These are phyloP conservation scores for Panaeolus papilionaceus DNA, from an alignment of 768 basidiomycete genomes.

Conservation along the genomic window DNA sequence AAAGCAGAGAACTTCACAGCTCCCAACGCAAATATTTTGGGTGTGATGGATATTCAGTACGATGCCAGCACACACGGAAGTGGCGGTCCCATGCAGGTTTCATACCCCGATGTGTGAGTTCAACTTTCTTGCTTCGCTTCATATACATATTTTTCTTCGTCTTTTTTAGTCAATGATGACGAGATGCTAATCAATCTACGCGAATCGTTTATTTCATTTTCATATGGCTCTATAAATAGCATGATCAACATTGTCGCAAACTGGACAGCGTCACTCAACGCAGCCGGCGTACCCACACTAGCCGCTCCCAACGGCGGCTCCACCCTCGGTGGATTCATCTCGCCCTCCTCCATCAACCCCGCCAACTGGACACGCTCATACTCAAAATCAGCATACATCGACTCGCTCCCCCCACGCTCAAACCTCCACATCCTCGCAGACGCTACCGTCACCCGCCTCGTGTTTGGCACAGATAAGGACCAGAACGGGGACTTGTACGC, in stretches of 20 bases:
- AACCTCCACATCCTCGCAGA: conserved; percentile 66
- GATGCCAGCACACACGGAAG: conserved; percentile 54
- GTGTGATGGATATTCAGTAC: conserved; percentile 48
- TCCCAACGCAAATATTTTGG: conserved; percentile 45
- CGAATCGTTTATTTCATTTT: not conserved
- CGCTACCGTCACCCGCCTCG: conserved; percentile 58
- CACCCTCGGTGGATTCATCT: conserved; percentile 58
- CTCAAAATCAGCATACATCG: conserved; percentile 68
- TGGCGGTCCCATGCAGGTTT: conserved; percentile 48
- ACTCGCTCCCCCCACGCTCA: conserved; percentile 57
- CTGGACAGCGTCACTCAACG: conserved; percentile 58
- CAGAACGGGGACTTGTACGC: conserved; percentile 30
- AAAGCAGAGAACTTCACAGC: conserved; percentile 62
- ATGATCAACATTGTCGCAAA: conserved; percentile 57
- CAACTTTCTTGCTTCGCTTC: conserved; percentile 2
- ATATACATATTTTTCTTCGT: not conserved
- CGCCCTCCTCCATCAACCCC: conserved; percentile 66
- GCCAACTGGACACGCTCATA: conserved; percentile 70
- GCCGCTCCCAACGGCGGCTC: conserved; percentile 53
- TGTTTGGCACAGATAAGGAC: conserved; percentile 52
- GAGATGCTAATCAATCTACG: not conserved
- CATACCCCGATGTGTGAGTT: conserved; percentile 55
- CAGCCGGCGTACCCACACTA: conserved; percentile 46
- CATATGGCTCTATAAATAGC: conserved; percentile 30
- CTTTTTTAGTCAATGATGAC: too few species aligned